A percentile compares a stretch with the other conserved stretches of the same genome.
These are phyloP conservation scores for Leptodontidium sp. DNA, from an alignment of 2,329 filamentous ascomycete genomes.

Conservation along the genomic window DNA sequence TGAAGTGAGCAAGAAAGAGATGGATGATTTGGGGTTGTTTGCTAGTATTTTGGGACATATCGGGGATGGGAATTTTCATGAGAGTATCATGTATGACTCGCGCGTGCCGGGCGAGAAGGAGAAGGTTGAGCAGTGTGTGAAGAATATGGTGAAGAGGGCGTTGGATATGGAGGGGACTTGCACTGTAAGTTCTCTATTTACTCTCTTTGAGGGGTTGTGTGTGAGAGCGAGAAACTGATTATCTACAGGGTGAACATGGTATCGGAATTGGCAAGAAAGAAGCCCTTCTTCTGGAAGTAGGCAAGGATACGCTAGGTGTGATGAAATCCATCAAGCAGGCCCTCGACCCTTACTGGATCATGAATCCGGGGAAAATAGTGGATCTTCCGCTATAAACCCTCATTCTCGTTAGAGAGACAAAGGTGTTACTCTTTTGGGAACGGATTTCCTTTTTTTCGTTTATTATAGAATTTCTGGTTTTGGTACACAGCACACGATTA, in stretches of 20 bases:
- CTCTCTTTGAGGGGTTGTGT: slow-evolving; percentile 15
- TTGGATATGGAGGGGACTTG: slow-evolving; percentile 94
- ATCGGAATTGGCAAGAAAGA: slow-evolving; percentile 88
- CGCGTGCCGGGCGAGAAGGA: slow-evolving; percentile 72
- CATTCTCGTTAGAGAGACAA: not conserved
- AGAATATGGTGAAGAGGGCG: slow-evolving; percentile 90
- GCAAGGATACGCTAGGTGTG: slow-evolving; percentile 79
- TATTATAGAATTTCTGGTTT: not conserved
- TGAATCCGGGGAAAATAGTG: slow-evolving; percentile 95
- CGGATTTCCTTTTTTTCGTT: not conserved
- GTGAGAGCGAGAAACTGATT: slow-evolving; percentile 1
- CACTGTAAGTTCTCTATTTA: slow-evolving; percentile 57
- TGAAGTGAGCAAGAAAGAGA: slow-evolving; percentile 87
- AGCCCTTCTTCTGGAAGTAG: slow-evolving; percentile 80
- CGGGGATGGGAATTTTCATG: slow-evolving; percentile 94
- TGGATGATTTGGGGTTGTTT: slow-evolving; percentile 86
- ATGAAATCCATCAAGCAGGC: slow-evolving; percentile 87
- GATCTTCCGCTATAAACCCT: slow-evolving; percentile 58
- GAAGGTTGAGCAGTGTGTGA: slow-evolving; percentile 82
- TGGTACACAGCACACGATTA: not conserved
- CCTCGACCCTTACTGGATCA: slow-evolving; percentile 84
- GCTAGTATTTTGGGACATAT: slow-evolving; percentile 90
- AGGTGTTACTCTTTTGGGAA: not conserved
- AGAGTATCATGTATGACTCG: slow-evolving; percentile 87
- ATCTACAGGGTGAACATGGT: slow-evolving; percentile 75